Evolutionary conservation across 1,139 yeast species (phyloP), one percentile per base, ranked within the genome.

Genomic region (Hanseniaspora gamundiae): DNA sequence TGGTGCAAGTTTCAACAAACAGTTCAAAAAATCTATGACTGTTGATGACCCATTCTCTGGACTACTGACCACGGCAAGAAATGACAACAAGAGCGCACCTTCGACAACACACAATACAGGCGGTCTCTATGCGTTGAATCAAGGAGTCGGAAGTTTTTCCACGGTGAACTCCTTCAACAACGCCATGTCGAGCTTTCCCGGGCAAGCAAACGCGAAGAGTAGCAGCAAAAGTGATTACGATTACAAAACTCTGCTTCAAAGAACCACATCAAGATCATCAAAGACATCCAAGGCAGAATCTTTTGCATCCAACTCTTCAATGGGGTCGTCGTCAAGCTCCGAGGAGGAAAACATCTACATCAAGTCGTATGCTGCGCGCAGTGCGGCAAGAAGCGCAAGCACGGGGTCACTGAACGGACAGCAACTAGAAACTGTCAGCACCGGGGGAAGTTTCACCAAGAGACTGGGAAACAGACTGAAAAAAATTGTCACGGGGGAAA

Each of bases 381-480:
- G 13, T 17, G 21, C 22, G 9, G n/a, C n/a, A 10, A 33, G 36
- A 33, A 33, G 19, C n/a, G 17, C 36, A 4, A 33, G 36, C 14
- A 33, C 36, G 17, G 36, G 36, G 13, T 33, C 36, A 9, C 24
- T 33, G 21, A 17, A 17, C 11, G 11, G 13, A 17, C 19, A 7
- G 19, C 35, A 30, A 17, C 17, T 39, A n/a, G 38, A 33, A 17
- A 48, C 45, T 6, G 44, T 47, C 19, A 39, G 42, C 9, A 53
- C 53, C 8, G 56, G 55, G 13, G 49, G 47, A 8, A 54, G 52
- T 42, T 27, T 52, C 14, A 46, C 49, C 4, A 47, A 48, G 30
- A 46, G 41, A 27, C 31, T 55, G 6, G 48, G 51, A 24, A 39
- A 44, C 13, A 51, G 49, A 38, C 35, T 52, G 20, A 55, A 49